phyloP scores from a whole-genome alignment of 768 basidiomycete genomes.

The Multifurca ochricompacta region DNA sequence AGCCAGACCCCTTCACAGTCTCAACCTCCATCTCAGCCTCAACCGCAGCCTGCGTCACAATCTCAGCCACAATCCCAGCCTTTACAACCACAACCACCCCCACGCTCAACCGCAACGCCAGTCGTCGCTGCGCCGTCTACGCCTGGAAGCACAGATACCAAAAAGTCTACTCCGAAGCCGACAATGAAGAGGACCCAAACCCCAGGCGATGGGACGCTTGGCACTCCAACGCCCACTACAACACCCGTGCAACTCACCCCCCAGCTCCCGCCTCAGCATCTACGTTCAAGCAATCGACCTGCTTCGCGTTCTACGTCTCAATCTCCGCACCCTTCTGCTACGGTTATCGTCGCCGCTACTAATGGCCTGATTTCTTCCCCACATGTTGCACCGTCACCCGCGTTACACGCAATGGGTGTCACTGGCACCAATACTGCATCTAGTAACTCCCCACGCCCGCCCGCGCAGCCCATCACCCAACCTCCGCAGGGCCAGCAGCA shows the following conservation, averaged over 20 bases:
- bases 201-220: constrained; percentile 6
- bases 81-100: constrained; percentile 10
- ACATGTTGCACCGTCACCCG: constrained; percentile 7
- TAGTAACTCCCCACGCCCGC: constrained; percentile 14
- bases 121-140: constrained; percentile 10
- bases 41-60: constrained; percentile 5
- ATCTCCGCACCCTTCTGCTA: constrained; percentile 26
- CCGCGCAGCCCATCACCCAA: constrained; percentile 30
- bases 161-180: constrained; percentile 17
- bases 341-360: constrained; percentile 18
- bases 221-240: constrained; percentile 23
- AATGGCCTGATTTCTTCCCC: constrained; percentile 18
- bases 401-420: constrained; percentile 30
- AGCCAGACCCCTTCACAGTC: constrained; percentile 4
- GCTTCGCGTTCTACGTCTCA: constrained; percentile 28
- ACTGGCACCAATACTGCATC: constrained; percentile 30
- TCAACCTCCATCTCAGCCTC: constrained; percentile 7
- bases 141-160: constrained; percentile 13
- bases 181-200: constrained; percentile 15
- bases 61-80: constrained; percentile 6
- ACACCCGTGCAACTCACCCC: constrained; percentile 24
- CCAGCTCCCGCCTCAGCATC: constrained; percentile 21
- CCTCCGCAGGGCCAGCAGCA: constrained; percentile 31
- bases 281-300: constrained; percentile 28
- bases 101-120: constrained; percentile 12